Percentiles rank a stretch among this genome's conserved stretches.
Evolutionary conservation across 768 basidiomycete genomes (phyloP).

Genomic region (Wakefieldia striispora): DNA sequence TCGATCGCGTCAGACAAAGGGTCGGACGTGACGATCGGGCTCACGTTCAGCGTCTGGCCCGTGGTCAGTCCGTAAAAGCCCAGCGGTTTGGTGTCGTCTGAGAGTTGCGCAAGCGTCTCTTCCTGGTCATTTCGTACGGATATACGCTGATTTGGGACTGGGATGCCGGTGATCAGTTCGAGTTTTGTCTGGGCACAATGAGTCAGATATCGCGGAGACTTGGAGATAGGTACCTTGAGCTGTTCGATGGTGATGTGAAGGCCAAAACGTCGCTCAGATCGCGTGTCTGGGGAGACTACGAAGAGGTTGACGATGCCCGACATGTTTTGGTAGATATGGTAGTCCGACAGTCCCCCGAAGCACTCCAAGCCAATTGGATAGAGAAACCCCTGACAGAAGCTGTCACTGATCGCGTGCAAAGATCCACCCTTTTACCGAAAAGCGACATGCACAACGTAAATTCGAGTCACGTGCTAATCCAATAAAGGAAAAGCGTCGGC

Average conservation of each 20-base stretch:
- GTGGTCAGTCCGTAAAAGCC: constrained; percentile 74
- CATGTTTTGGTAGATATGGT: too few relatives aligned
- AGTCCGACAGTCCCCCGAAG: too few relatives aligned
- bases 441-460: too few relatives aligned
- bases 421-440: too few relatives aligned
- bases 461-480: too few relatives aligned
- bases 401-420: too few relatives aligned
- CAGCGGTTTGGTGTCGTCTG: constrained; percentile 65
- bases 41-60: constrained; percentile 79
- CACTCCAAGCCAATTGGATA: too few relatives aligned
- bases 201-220: neutral
- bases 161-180: constrained; percentile 89
- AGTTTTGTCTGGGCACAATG: constrained; percentile 59
- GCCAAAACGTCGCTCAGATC: constrained; percentile 84
- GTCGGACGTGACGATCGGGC: constrained; percentile 13
- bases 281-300: constrained; percentile 84
- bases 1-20: neutral
- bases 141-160: constrained; percentile 68
- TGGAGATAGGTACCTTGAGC: constrained; percentile 73
- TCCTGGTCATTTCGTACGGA: constrained; percentile 58
- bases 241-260: constrained; percentile 68
- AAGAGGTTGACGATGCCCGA: constrained; percentile 61
- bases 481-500: too few relatives aligned
- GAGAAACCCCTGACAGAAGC: too few relatives aligned
- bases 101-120: constrained; percentile 50